phyloP scores from a whole-genome alignment of 441 rosid species.

The Melastoma candidum region DNA sequence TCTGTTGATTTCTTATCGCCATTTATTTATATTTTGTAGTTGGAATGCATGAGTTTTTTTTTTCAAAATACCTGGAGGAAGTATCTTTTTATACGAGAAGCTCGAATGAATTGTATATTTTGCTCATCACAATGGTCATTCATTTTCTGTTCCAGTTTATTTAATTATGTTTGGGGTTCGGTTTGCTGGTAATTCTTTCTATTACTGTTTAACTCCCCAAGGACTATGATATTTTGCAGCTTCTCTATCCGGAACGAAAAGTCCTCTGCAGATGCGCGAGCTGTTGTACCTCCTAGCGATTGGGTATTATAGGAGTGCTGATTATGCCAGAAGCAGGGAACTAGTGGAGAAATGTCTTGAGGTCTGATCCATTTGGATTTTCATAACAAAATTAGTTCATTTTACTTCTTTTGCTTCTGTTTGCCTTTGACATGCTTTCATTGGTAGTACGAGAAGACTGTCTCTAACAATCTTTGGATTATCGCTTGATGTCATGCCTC shows the following conservation, averaged over 20 bases:
- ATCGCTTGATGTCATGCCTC: too few species aligned
- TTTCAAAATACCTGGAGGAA: too few species aligned
- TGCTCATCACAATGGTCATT: background rate
- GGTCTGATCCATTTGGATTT: constrained; percentile 29
- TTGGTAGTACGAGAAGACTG: too few species aligned
- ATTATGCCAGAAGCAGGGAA: constrained; percentile 71
- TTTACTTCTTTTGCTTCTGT: background rate
- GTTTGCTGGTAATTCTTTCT: background rate
- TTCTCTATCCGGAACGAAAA: constrained; percentile 38
- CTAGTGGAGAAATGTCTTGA: constrained; percentile 68
- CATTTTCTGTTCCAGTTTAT: background rate
- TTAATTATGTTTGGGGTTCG: background rate
- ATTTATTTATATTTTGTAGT: background rate
- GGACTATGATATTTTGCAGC: constrained; percentile 36
- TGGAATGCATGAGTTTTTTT: background rate
- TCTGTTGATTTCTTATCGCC: constrained; percentile 1
- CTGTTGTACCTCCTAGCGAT: constrained; percentile 86
- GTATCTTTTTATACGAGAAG: background rate
- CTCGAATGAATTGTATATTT: background rate
- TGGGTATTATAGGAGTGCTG: constrained; percentile 78
- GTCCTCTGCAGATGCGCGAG: constrained; percentile 70
- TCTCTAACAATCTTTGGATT: too few species aligned
- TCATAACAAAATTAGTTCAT: background rate
- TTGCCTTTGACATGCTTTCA: background rate
- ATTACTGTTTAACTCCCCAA: background rate